Conservation (phyloP, 2,329 filamentous ascomycete species). For the Pseudogymnoascus sp. region DNA sequence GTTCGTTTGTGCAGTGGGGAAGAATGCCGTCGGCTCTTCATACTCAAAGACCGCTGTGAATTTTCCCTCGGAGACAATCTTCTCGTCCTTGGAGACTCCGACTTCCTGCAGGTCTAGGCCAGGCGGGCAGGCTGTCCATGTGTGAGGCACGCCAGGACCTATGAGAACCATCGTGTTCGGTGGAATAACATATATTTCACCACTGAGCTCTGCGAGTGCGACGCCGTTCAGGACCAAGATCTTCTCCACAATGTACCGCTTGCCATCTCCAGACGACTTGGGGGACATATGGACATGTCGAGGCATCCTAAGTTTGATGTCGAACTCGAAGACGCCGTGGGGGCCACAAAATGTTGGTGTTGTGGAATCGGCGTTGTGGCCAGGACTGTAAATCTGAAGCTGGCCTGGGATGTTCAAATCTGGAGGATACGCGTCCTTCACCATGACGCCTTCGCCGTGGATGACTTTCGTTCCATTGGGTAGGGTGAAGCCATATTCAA, state of each 20-base stretch:
- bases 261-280: background rate
- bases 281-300: slow-evolving; percentile 13
- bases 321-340: slow-evolving; percentile 11
- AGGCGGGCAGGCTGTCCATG: slow-evolving; percentile 14
- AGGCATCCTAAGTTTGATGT: slow-evolving; percentile 11
- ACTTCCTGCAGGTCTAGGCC: slow-evolving; percentile 5
- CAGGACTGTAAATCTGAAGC: slow-evolving; percentile 9
- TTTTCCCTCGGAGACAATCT: slow-evolving; percentile 11
- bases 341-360: slow-evolving; percentile 9
- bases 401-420: slow-evolving; percentile 9
- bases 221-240: slow-evolving; percentile 11
- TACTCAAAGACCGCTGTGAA: slow-evolving; percentile 13
- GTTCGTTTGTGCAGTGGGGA: slow-evolving; percentile 11
- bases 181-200: slow-evolving; percentile 12
- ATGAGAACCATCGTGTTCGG: slow-evolving; percentile 11
- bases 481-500: too few relatives aligned
- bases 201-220: slow-evolving; percentile 10
- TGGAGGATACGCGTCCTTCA: background rate
- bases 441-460: background rate
- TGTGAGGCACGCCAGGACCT: slow-evolving; percentile 11
- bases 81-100: background rate
- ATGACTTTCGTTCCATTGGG: too few relatives aligned
- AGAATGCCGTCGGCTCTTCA: slow-evolving; percentile 11
- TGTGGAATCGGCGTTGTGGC: background rate
- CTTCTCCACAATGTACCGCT: slow-evolving; percentile 5